Evolutionary conservation across 352 stramenopile genomes (phyloP), one percentile per base, ranked within the genome.

Genomic region (Thalassiosira sp.): DNA sequence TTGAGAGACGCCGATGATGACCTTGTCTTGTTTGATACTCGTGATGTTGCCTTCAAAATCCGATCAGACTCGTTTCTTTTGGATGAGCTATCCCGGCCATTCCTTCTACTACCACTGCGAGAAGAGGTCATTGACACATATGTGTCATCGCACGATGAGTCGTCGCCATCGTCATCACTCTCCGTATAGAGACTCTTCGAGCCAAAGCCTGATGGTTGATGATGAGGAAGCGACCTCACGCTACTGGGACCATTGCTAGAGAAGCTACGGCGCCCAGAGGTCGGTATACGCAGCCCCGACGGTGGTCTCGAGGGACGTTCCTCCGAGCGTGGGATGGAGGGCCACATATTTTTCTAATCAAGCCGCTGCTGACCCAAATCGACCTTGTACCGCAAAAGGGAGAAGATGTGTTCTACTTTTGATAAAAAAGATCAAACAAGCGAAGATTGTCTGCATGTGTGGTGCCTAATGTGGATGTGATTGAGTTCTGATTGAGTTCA

Each of bases 101-200:
- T 35, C 24, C n/a, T 45, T 7, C n/a, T n/a, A n/a, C n/a, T n/a
- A n/a, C n/a, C n/a, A n/a, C 28, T 24, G 11, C 54, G 48, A 40
- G 57, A 66, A 15, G 58, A 53, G 3, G 54, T 35, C 46, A 66
- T 58, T 5, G 69, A 78, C 22, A 78, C 69, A 18, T 78, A 78
- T 51, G 69, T 78, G 13, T 78, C 69, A 61, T 75, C 65, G 16
- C 65, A 75, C 11, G 54, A 77, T 2, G 68, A 72, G 16, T 56
- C 52, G 5, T 76, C 66, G 35, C 58, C 43, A 11, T 24, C 58
- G 25, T 75, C 54, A 15, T 46, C 54, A 22, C 7, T 61, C 15
- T 45, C 28, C 28, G n/a, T n/a, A 28, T 61, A 46, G 28, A 25
- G 16, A 27, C 1, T 48, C 40, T n/a, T 40, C n/a, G 53, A 61